Conservation (phyloP, 176 grass and related monocot species). For the Bonia amplexicaulis region DNA sequence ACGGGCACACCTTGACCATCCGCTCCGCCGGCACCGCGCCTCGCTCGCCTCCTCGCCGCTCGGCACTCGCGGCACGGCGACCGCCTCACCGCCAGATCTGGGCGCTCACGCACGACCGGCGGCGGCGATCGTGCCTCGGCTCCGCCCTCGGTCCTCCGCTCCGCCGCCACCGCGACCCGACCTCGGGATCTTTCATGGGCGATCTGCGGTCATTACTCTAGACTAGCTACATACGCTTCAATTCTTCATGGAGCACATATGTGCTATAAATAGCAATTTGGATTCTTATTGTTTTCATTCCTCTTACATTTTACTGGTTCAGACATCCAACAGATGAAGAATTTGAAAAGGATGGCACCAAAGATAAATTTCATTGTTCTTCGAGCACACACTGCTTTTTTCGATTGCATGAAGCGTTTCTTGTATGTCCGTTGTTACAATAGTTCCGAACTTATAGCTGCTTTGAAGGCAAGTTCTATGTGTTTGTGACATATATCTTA, state of each 20-base stretch:
- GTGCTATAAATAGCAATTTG: neutral
- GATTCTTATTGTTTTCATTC: neutral
- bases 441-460: constrained; percentile 61
- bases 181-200: neutral
- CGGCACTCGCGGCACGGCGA: no score
- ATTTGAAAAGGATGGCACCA: constrained; percentile 27
- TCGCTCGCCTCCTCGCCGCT: no score
- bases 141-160: no score
- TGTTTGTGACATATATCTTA: neutral
- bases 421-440: constrained; percentile 35
- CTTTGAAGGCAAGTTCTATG: constrained; percentile 66
- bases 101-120: no score
- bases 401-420: constrained; percentile 73
- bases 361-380: constrained; percentile 5
- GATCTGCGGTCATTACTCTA: neutral
- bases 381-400: constrained; percentile 45
- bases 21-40: no score
- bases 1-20: no score
- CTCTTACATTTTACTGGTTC: constrained; percentile 42
- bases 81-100: no score
- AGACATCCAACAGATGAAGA: constrained; percentile 30
- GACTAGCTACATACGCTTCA: neutral
- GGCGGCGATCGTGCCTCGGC: no score
- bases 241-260: constrained; percentile 7
- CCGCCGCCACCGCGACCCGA: no score